Evolutionary conservation across 495 filamentous ascomycete species (phyloP), one percentile per base, ranked within the genome.

Genomic region (Amorphotheca resinae): DNA sequence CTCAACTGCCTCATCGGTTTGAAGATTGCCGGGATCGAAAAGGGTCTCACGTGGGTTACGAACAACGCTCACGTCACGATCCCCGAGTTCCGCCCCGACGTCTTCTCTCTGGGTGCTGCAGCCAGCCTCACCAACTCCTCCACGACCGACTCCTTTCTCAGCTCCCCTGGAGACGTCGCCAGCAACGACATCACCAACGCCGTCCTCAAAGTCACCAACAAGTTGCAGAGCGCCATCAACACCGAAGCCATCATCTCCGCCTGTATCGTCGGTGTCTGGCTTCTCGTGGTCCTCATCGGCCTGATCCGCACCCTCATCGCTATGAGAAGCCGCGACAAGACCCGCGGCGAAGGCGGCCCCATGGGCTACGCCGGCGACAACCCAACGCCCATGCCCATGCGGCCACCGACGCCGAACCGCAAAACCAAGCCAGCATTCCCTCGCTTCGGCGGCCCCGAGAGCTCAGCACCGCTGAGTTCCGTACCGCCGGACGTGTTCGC

Each of bases 31-130:
- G 65, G 76, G 9, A 70, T 96, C 48, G 69, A 96, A 56, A 77
- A 80, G 50, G 91, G 82, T 7, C 73, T 96, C 0, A 93, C 83
- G 0, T 98, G 87, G 87, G 80, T 93, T 23, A 68, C 77, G 44
- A 80, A 96, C 51, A 57, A 95, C 51, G 87, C 93, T 1, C 74
- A 93, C 38, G 70, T 98, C 49, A 63, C 76, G 44, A 81, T 98
- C 54, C 91, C 93, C 0, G 56, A 71, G 16, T 73, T 96, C 22
- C 70, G 73, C 20, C 77, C 84, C 54, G 70, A 95, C 53, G 82
- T 81, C 21, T 94, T 98, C 68, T 87, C 84, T 38, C 64, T 77
- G 28, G 89, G 88, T 21, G 84, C 88, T 26, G 59, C 72, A 12
- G 64, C 72, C 28, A 79, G 74, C 51, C 66, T 87, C 50, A 55